Conservation (phyloP, 192 early-diverging fungal species). For the Neocallimastix lanati region DNA sequence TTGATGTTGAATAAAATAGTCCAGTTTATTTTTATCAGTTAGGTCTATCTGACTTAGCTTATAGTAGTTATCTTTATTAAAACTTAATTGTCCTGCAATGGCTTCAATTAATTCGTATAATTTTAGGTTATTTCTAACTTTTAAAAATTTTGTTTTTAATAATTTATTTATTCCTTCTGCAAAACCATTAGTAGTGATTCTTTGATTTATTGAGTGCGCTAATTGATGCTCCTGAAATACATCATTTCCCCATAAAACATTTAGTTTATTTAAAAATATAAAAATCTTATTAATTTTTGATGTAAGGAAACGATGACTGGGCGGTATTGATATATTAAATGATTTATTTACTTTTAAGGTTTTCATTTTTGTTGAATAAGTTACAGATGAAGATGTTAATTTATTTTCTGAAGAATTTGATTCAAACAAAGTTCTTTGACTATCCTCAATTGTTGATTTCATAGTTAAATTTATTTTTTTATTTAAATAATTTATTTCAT, state of each 20-base stretch:
- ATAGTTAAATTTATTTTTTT: too few relatives aligned
- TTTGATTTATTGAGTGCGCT: neutral
- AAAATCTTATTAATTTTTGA: neutral
- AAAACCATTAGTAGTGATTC: neutral
- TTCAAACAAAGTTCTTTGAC: too few relatives aligned
- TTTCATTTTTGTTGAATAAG: too few relatives aligned
- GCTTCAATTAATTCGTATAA: neutral
- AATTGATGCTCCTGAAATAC: neutral
- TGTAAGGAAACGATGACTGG: neutral
- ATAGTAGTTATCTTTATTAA: neutral
- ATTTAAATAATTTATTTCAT: too few relatives aligned
- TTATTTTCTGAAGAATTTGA: too few relatives aligned
- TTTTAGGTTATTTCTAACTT: neutral
- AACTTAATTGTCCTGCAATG: neutral
- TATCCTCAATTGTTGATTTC: too few relatives aligned
- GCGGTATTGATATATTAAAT: neutral
- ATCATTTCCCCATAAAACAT: neutral
- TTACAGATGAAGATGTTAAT: too few relatives aligned
- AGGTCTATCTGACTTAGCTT: neutral
- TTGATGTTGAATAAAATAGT: neutral
- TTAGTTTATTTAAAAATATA: neutral
- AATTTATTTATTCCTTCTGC: neutral
- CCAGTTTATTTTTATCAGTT: neutral
- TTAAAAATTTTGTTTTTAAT: neutral
- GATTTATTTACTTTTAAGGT: too few relatives aligned